Evolutionary conservation across 1,284 basidiomycete genomes (phyloP).

Genomic region (Moesziomyces globuligerus): DNA sequence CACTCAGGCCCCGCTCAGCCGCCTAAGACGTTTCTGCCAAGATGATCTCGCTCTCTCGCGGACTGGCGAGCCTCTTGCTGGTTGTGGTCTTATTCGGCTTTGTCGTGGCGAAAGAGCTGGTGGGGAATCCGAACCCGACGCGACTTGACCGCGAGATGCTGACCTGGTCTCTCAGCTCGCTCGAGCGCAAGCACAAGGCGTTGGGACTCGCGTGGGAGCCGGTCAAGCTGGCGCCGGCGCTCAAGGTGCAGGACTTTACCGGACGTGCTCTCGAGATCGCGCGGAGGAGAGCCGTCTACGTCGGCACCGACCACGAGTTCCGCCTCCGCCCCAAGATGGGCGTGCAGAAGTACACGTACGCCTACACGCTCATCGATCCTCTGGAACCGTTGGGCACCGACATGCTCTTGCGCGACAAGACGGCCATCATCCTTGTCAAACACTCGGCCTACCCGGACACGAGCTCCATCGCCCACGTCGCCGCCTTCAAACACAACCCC

Average conservation of each 20-base stretch:
- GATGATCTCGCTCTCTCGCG: neutral
- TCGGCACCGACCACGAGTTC: neutral
- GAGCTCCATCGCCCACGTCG: neutral
- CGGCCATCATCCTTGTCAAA: neutral
- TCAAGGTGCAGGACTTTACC: neutral
- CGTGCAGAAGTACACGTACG: neutral
- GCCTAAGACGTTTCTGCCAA: neutral
- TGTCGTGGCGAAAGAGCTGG: neutral
- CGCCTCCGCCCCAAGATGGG: neutral
- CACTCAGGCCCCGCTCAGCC: no score
- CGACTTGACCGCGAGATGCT: neutral
- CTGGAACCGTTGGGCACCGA: neutral
- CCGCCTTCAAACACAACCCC: neutral
- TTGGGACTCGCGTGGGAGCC: neutral
- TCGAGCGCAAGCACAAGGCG: neutral
- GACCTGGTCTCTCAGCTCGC: neutral
- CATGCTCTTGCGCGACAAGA: neutral
- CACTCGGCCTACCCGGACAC: neutral
- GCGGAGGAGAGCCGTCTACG: neutral
- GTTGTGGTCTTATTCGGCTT: neutral
- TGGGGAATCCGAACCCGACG: no score
- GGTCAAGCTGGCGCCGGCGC: neutral
- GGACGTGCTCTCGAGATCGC: neutral
- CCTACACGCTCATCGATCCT: neutral
- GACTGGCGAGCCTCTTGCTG: neutral